Conservation (phyloP, 2,329 filamentous ascomycete species). For the Cytospora schulzeri region DNA sequence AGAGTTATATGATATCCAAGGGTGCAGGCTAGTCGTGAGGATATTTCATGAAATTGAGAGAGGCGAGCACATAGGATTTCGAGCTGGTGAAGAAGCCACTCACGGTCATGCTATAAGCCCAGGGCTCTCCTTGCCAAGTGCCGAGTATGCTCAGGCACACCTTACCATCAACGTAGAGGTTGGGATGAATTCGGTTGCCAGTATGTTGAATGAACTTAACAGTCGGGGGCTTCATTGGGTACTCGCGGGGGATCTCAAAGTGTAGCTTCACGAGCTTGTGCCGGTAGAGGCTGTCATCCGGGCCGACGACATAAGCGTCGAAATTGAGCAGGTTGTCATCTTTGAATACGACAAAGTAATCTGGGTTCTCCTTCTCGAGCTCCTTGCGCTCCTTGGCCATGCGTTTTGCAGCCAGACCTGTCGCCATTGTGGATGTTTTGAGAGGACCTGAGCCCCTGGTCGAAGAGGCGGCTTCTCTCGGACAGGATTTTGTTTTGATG, state of each 20-base stretch:
- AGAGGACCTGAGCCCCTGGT: background rate
- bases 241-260: constrained; percentile 26
- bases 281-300: constrained; percentile 27
- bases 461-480: background rate
- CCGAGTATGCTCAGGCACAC: constrained; percentile 29
- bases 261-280: constrained; percentile 30
- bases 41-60: background rate
- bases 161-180: constrained; percentile 28
- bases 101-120: constrained; percentile 21
- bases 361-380: background rate
- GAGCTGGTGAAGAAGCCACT: background rate
- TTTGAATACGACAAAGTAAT: constrained; percentile 21
- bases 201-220: constrained; percentile 29
- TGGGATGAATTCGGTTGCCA: constrained; percentile 28
- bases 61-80: background rate
- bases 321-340: constrained; percentile 27
- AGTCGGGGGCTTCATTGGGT: constrained; percentile 27
- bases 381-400: constrained; percentile 2
- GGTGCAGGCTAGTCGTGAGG: background rate
- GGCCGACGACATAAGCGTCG: constrained; percentile 27
- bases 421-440: background rate
- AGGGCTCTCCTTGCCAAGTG: constrained; percentile 28
- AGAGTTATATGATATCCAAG: background rate
- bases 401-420: background rate
- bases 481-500: too few relatives aligned